Conservation (phyloP, 1,284 basidiomycete genomes). For the Marasmius tenuissimus region DNA sequence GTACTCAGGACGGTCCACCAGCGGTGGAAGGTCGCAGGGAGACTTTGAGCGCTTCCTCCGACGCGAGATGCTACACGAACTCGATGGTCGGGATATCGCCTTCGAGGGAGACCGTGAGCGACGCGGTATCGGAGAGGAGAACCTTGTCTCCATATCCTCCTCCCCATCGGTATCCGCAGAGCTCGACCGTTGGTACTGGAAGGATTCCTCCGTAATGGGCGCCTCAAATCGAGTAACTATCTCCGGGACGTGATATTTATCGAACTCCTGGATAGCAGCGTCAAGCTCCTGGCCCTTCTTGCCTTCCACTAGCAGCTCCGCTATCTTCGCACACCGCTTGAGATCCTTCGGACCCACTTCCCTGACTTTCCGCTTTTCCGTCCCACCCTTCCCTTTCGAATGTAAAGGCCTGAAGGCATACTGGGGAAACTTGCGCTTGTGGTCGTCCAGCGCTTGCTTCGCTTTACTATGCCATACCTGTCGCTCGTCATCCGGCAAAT, state of each 20-base stretch:
- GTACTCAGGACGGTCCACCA: constrained; percentile 7
- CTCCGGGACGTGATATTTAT: constrained; percentile 62
- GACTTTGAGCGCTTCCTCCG: constrained; percentile 4
- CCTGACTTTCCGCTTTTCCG: constrained; percentile 60
- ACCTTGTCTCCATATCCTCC: background rate
- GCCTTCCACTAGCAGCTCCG: constrained; percentile 73
- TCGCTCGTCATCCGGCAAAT: constrained; percentile 66
- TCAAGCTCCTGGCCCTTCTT: constrained; percentile 72
- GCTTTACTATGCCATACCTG: constrained; percentile 71
- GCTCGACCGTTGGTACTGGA: constrained; percentile 20
- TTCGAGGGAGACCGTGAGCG: constrained; percentile 1
- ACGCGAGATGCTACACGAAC: background rate
- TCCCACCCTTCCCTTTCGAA: constrained; percentile 40
- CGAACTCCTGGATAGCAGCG: constrained; percentile 71
- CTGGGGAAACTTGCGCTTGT: constrained; percentile 66
- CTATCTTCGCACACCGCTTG: constrained; percentile 73
- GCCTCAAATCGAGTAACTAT: constrained; percentile 69
- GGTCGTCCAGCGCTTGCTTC: constrained; percentile 62
- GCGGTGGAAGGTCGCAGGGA: constrained; percentile 3
- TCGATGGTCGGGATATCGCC: background rate
- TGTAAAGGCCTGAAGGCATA: constrained; percentile 71
- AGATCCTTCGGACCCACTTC: constrained; percentile 70
- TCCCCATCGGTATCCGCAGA: background rate
- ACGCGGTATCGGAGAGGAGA: background rate
- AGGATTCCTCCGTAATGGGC: constrained; percentile 65